A percentile compares a stretch with the other conserved stretches of the same genome.
These are phyloP conservation scores for Filobasidium uniguttulatum DNA, from an alignment of 1,284 basidiomycete genomes.

Conservation along the genomic window DNA sequence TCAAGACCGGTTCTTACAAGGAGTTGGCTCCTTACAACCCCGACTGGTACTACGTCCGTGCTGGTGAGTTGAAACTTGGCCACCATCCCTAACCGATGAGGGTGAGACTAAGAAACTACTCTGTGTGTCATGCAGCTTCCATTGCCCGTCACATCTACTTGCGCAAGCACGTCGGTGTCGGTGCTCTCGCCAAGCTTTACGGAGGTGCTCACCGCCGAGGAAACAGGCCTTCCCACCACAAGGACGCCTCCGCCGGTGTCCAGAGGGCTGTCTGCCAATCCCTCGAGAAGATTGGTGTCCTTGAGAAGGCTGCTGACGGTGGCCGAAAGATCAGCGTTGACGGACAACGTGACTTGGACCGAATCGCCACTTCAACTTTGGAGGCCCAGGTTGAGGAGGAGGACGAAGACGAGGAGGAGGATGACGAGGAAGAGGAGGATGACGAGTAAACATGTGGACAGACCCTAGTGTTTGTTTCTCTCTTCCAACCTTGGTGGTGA, in stretches of 20 bases:
- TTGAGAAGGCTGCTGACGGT: conserved; percentile 86
- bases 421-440: conserved; percentile 56
- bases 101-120: neutral
- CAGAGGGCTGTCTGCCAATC: conserved; percentile 90
- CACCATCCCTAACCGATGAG: conserved; percentile 2
- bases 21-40: conserved; percentile 98
- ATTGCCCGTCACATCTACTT: conserved; percentile 99
- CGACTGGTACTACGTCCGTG: conserved; percentile 98
- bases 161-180: conserved; percentile 95
- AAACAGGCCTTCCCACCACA: conserved; percentile 90
- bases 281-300: conserved; percentile 95
- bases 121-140: conserved; percentile 49
- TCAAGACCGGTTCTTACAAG: conserved; percentile 97
- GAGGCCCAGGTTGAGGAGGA: conserved; percentile 74
- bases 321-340: conserved; percentile 94
- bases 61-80: conserved; percentile 58
- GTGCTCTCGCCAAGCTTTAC: conserved; percentile 91
- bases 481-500: too few relatives aligned
- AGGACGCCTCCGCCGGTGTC: conserved; percentile 68
- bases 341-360: conserved; percentile 94
- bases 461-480: neutral
- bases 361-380: conserved; percentile 91
- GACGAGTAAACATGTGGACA: conserved; percentile 17
- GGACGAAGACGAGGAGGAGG: conserved; percentile 76
- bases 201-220: conserved; percentile 91